A percentile compares a stretch with the other conserved stretches of the same genome.
phyloP scores from a whole-genome alignment of 805 yeast genomes.

The Vanderwaltozyma tropicalis region DNA sequence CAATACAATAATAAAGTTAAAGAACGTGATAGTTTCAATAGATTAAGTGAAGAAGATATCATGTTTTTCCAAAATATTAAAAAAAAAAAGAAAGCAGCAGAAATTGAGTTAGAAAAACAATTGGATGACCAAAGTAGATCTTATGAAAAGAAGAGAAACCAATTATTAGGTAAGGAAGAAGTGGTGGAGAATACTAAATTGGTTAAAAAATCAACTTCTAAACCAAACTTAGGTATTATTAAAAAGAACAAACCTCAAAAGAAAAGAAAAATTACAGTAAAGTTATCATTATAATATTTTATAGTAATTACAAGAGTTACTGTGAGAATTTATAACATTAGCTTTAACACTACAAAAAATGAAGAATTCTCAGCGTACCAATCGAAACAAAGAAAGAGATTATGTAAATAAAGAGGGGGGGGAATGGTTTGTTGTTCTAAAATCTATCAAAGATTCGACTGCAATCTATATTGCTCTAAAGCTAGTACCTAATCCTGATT shows the following conservation, averaged over 20 bases:
- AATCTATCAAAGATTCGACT: too few species aligned
- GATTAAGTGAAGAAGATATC: conserved; percentile 18
- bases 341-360: too few species aligned
- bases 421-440: too few species aligned
- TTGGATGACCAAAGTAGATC: neutral
- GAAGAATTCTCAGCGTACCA: too few species aligned
- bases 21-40: conserved; percentile 23
- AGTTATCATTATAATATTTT: too few species aligned
- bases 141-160: conserved; percentile 1
- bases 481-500: too few species aligned
- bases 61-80: conserved; percentile 9
- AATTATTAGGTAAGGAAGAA: neutral
- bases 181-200: neutral
- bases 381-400: too few species aligned
- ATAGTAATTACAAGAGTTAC: too few species aligned
- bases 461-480: too few species aligned
- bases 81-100: conserved; percentile 3
- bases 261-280: neutral
- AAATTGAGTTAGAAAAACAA: conserved; percentile 6
- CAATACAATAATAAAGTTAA: conserved; percentile 15
- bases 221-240: neutral
- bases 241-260: conserved; percentile 1
- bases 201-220: neutral
- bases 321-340: too few species aligned
- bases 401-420: too few species aligned